phyloP scores from a whole-genome alignment of 192 early-diverging fungal genomes.

The Linnemannia exigua region DNA sequence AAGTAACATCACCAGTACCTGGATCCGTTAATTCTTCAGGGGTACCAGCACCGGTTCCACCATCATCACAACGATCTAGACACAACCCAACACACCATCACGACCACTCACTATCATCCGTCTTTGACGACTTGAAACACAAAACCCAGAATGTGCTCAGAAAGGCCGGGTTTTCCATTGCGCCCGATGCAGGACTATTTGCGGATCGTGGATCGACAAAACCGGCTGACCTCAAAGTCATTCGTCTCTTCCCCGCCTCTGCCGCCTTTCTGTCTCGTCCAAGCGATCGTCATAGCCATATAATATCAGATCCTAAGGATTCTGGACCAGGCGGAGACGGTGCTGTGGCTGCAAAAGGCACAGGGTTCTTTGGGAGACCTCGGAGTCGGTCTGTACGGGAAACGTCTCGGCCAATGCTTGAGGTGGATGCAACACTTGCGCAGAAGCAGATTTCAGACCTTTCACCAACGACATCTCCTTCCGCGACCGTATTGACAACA shows the following conservation, averaged over 20 bases:
- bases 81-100: background rate
- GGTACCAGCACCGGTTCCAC: background rate
- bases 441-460: background rate
- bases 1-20: background rate
- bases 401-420: background rate
- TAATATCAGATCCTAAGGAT: background rate
- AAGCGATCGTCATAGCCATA: background rate
- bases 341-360: background rate
- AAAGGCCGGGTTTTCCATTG: slow-evolving; percentile 44
- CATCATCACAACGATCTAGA: background rate
- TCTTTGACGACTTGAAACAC: slow-evolving; percentile 33
- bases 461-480: background rate
- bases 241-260: slow-evolving; percentile 27
- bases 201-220: slow-evolving; percentile 31
- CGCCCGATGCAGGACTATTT: slow-evolving; percentile 45
- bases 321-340: background rate
- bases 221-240: slow-evolving; percentile 33
- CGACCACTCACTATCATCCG: slow-evolving; percentile 16
- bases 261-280: background rate
- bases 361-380: slow-evolving; percentile 28
- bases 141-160: slow-evolving; percentile 47
- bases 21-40: background rate
- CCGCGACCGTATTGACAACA: background rate
- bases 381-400: slow-evolving; percentile 43
- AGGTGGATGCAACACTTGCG: background rate